Evolutionary conservation across 129 eudicot genomes (phyloP), one percentile per base, ranked within the genome.

Genomic region (Mikania micrantha): DNA sequence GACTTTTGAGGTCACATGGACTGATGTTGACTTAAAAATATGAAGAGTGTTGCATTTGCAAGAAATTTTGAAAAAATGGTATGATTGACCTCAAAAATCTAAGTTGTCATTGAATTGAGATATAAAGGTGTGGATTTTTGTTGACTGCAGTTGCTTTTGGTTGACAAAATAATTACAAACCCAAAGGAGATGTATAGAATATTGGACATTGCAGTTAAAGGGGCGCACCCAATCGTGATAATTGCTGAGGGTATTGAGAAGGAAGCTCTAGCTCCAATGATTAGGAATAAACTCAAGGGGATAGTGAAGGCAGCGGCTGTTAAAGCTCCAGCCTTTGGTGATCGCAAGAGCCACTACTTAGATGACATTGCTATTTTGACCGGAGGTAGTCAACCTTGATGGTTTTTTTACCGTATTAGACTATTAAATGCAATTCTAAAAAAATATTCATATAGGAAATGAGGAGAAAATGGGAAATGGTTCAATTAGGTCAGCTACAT

Each of bases 331-430:
- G 85, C 95, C 41, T 88, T 91, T 15, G 88, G 90, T 56, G 91
- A 88, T 34, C 85, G 91, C 27, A 88, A 91, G 66, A 91, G 98
- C 79, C 94, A 91, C 69, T 88, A 72, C 82, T 77, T 91, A 59
- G 98, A 92, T 69, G 98, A 88, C 77, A 83, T 92, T 59, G 98
- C 96, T 61, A 77, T 82, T 71, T 83, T 91, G 74, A 91, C 98
- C 9, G 90, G 90, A 85, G 98, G 98, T 91, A 77, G 74, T 57
- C 21, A 28, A 40, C 38, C 9, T 61, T 24, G 38, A 63, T 29
- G 25, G 10, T 63, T 45, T 49, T n/a, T 49, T n/a, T 45, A 45
- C 52, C 11, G 11, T 56, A 56, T 5, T 27, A 27, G 3, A 56
- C 13, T 1, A 11, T 0, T 12, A 64, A 42, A 22, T 3, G 21